Base-by-base conservation (phyloP, 495 filamentous ascomycete species). In the Hyaloscypha bicolor region DNA sequence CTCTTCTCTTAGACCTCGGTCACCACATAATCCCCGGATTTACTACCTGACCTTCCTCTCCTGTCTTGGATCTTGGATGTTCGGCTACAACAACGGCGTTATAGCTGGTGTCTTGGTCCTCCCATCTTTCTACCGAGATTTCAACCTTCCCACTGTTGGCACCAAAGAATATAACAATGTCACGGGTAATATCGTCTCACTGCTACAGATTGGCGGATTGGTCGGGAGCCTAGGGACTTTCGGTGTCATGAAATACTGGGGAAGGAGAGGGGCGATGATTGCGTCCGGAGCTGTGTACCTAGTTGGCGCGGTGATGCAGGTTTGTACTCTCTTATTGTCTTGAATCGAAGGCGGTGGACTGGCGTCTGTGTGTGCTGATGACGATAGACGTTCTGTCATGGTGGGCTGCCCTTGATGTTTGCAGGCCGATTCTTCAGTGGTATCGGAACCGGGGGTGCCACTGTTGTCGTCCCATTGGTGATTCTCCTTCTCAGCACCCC, bases 61-160 rank as follows among this genome's bases (percentile, higher is more conserved):
- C 31, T 71, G 61, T 53, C 60, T 71, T 3, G 69, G 69, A 14
- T 65, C 60, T 11, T 71, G 65, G 65, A 71, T 71, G 69, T 71
- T 71, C 29, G 69, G 69, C 32, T 71, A 71, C 57, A 65, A 69
- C 33, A 66, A 65, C 33, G 33, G 63, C 22, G 59, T 62, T 31
- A 62, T 65, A 30, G 58, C 58, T 39, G 64, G 69, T 37, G 64
- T 61, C 25, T 55, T 67, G 22, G 61, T 65, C 29, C 61, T 71
- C 9, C 65, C 69, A 22, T 71, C 64, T 32, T 65, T 67, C 48
- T 19, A 55, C 12, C 55, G 19, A 14, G 55, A 62, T 42, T 67
- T 71, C 48, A 32, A 64, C 6, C 62, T 67, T 19, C 61, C 65
- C 37, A 29, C 62, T 14, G 55, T 29, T 1, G 63, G 63, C 6